Evolutionary conservation across 129 eudicot genomes (phyloP), one percentile per base, ranked within the genome.

Genomic region (Tagetes erecta): DNA sequence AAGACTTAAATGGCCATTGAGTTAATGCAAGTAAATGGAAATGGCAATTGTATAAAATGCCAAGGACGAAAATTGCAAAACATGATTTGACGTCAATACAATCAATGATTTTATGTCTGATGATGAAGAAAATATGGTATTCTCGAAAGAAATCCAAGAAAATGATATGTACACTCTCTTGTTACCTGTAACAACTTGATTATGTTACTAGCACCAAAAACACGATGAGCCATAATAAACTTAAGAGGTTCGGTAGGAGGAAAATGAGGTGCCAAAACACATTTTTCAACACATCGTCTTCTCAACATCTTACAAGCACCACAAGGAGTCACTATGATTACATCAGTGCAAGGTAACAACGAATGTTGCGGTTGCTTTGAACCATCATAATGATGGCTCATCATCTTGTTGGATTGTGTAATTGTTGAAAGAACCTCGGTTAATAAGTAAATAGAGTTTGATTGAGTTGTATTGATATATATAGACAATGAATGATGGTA

Each of bases 141-240:
- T 56, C 11, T 27, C 20, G 7, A 52, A 20, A 31, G 37, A 2
- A 56, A 55, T 0, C 31, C 64, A 33, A 58, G 64, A 58, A 58
- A 58, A 31, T 31, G 33, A 5, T 39, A 20, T 33, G 7, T 41
- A 38, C 10, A 8, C 44, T 57, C 41, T 35, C 66, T 10, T 60
- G 20, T 46, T 89, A 89, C 96, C 92, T 89, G 96, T 82, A 89
- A 74, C 64, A 89, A 79, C 80, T 86, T 86, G 83, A 86, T 86
- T 1, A 89, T 86, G 76, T 89, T 89, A 76, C 96, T 89, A 12
- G 96, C 89, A 30, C 96, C 96, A 56, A 86, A 89, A 13, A 89
- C 89, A 3, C 92, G 89, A 62, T 86, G 96, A 53, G 92, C 96
- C 49, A 83, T 85, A 45, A 85, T 84, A 77, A 89, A 86, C 72